Evolutionary conservation across 1,284 basidiomycete species (phyloP), one percentile per base, ranked within the genome.

Genomic region (Malassezia brasiliensis): DNA sequence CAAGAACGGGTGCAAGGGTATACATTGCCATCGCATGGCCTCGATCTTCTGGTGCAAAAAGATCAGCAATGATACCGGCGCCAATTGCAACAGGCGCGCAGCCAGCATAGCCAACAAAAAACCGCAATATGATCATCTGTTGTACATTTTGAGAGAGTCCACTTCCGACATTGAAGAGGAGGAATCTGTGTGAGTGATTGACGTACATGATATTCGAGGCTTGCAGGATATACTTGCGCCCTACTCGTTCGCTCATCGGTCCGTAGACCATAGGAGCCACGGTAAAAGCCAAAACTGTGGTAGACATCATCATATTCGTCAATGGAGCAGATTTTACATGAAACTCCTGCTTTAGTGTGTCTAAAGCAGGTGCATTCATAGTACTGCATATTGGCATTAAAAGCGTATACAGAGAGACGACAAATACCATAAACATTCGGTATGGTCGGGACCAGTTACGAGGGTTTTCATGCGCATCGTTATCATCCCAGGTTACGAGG

Each of bases 11-110:
- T 0, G 83, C 83, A 5, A 87, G 74, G 0, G 85, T 83, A 70
- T 86, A 66, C n/a, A 56, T 35, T 0, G 59, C 47, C 63, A 65
- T 63, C 9, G 61, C 65, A 19, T 35, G 37, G 28, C 65, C 65
- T 39, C 66, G 47, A 50, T 67, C 79, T 55, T 86, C 83, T 0
- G 84, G 71, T n/a, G 66, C 70, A 80, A 83, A 88, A 35, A 84
- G 78, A 70, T 88, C 87, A 1, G 81, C 80, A 1, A 88, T 75
- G 1, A 84, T 80, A 1, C 83, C 86, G 35, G 84, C 85, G 15
- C 68, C 68, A 22, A 68, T 61, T 0, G 64, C 53, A 0, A 75
- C 46, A 0, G 74, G 72, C 0, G 74, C 74, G 10, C 58, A 53
- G 1, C 71, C 74, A 11, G 67, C 69, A 5, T 72, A 49, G 1